These are phyloP conservation scores for Didymella keratinophila DNA, from an alignment of 2,329 filamentous ascomycete species.

Conservation along the genomic window DNA sequence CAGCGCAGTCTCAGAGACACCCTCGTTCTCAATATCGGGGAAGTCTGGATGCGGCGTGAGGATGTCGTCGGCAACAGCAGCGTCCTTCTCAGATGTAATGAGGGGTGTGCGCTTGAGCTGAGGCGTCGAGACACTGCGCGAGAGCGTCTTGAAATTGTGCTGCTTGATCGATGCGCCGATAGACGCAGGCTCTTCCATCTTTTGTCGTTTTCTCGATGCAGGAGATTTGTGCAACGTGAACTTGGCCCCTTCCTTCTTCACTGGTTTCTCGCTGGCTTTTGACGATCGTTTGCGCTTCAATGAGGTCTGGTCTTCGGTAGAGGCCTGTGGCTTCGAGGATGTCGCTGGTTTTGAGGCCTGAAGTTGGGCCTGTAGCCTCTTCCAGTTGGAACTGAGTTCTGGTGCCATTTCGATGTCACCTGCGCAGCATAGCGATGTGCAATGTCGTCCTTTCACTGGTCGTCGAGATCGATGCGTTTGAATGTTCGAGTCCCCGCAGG, in stretches of 20 bases:
- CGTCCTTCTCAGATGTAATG: conserved; percentile 61
- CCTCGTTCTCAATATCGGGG: conserved; percentile 54
- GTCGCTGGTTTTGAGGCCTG: conserved; percentile 46
- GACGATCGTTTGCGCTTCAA: conserved; percentile 48
- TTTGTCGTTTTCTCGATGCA: conserved; percentile 45
- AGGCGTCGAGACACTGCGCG: conserved; percentile 46
- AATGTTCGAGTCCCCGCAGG: conserved; percentile 11
- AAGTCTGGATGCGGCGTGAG: conserved; percentile 53
- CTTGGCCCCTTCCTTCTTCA: conserved; percentile 44
- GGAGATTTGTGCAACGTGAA: conserved; percentile 29
- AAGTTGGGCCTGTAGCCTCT: conserved; percentile 72
- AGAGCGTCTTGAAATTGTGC: conserved; percentile 54
- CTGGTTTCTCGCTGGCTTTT: conserved; percentile 30
- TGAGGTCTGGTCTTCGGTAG: conserved; percentile 33
- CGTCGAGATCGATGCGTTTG: conserved; percentile 27
- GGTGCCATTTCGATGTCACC: conserved; percentile 47
- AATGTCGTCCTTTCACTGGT: conserved; percentile 20
- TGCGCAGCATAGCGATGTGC: conserved; percentile 38
- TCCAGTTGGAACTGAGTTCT: conserved; percentile 71
- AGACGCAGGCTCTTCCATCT: conserved; percentile 49
- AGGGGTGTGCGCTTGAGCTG: conserved; percentile 55
- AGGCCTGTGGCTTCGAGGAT: conserved; percentile 37
- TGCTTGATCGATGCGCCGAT: conserved; percentile 46
- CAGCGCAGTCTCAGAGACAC: conserved; percentile 63
- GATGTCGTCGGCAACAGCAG: conserved; percentile 62